Percentiles rank a stretch among this genome's conserved stretches.
These are phyloP conservation scores for Diplocarpon mali DNA, from an alignment of 2,329 filamentous ascomycete genomes.

Conservation along the genomic window DNA sequence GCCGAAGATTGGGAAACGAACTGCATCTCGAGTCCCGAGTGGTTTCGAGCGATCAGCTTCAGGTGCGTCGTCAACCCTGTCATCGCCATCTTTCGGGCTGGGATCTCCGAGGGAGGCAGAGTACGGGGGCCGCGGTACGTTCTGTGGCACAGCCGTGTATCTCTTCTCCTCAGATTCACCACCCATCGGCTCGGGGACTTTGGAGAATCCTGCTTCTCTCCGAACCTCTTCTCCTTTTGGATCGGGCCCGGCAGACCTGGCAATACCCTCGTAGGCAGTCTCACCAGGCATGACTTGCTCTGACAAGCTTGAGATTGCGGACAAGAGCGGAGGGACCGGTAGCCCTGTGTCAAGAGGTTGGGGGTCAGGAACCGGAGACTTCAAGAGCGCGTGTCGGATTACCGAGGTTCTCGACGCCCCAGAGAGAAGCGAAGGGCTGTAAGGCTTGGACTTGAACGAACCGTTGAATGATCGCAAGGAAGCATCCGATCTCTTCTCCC, in stretches of 20 bases:
- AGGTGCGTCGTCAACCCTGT: background rate
- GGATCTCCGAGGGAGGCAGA: too few relatives aligned
- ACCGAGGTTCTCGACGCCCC: conserved; percentile 17
- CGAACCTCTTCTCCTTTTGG: background rate
- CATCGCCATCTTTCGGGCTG: too few relatives aligned
- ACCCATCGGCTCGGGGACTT: background rate
- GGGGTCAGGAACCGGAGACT: conserved; percentile 13
- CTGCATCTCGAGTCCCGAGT: background rate
- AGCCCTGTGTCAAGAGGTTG: conserved; percentile 17
- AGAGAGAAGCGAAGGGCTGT: conserved; percentile 20
- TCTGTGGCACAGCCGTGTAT: background rate
- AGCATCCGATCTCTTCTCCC: conserved; percentile 11
- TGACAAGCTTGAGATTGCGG: conserved; percentile 6
- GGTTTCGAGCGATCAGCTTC: background rate
- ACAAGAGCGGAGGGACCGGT: conserved; percentile 18
- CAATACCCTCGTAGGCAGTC: background rate
- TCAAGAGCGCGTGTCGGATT: conserved; percentile 21
- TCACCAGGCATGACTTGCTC: conserved; percentile 1
- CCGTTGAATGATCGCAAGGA: conserved; percentile 11
- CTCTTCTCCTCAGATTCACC: background rate
- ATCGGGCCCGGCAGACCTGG: background rate
- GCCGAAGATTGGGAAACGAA: background rate
- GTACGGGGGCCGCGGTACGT: background rate
- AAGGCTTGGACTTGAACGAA: conserved; percentile 12
- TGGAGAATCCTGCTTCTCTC: conserved; percentile 1